These are phyloP conservation scores for Desmodesmus armatus DNA, from an alignment of 139 green algal species.

Conservation along the genomic window DNA sequence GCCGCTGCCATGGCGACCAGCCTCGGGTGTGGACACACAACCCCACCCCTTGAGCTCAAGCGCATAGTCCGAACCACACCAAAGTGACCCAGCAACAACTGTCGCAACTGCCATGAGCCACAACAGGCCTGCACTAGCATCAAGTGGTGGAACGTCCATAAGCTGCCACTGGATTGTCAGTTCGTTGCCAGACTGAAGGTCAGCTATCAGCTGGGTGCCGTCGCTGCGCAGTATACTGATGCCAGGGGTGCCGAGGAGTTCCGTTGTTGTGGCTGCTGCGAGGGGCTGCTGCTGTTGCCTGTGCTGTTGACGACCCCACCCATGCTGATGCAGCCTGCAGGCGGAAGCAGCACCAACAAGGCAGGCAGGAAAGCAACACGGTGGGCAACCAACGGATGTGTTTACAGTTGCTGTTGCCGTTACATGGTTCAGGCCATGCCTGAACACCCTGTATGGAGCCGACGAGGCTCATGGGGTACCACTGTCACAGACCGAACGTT, in stretches of 20 bases:
- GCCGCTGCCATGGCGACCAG: not conserved
- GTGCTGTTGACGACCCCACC: slow-evolving; percentile 40
- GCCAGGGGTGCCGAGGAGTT: slow-evolving; percentile 21
- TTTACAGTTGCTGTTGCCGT: not conserved
- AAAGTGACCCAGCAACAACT: slow-evolving; percentile 63
- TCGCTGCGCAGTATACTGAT: slow-evolving; percentile 57
- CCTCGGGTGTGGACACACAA: not conserved
- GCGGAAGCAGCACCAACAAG: not conserved
- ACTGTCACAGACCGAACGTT: no score
- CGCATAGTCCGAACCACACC: slow-evolving; percentile 65
- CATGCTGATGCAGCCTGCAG: slow-evolving; percentile 71
- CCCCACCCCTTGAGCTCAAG: slow-evolving; percentile 18
- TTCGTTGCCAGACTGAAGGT: not conserved
- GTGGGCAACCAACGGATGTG: not conserved
- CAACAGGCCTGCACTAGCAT: slow-evolving; percentile 63
- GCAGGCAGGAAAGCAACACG: not conserved
- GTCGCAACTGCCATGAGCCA: slow-evolving; percentile 79
- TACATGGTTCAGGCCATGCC: not conserved
- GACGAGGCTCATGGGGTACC: no score
- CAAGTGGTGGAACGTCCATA: slow-evolving; percentile 51
- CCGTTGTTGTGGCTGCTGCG: not conserved
- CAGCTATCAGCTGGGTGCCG: slow-evolving; percentile 42
- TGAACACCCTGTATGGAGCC: no score
- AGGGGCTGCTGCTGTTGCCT: slow-evolving; percentile 18
- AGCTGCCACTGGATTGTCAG: slow-evolving; percentile 19